These are phyloP conservation scores for Nemania abortiva DNA, from an alignment of 2,329 filamentous ascomycete genomes.

Conservation along the genomic window DNA sequence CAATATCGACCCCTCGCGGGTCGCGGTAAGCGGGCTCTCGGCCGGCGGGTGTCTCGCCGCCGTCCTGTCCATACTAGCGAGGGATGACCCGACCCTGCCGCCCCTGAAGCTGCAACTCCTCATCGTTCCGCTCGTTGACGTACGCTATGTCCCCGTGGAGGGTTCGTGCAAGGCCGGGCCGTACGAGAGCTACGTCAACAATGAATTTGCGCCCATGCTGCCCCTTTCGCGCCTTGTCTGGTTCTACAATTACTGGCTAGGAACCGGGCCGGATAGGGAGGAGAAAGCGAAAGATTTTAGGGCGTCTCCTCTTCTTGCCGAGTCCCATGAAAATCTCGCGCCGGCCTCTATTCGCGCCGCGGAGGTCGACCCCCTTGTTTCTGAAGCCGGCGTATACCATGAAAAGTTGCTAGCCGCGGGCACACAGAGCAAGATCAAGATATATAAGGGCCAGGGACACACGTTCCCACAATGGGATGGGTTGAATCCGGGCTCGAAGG, in stretches of 20 bases:
- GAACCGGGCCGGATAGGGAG: slow-evolving; percentile 48
- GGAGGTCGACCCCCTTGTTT: slow-evolving; percentile 52
- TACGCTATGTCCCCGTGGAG: slow-evolving; percentile 51
- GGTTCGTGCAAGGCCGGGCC: slow-evolving; percentile 47
- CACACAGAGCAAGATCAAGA: slow-evolving; percentile 50
- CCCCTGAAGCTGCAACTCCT: slow-evolving; percentile 52
- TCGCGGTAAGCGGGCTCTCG: slow-evolving; percentile 46
- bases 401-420: slow-evolving; percentile 50
- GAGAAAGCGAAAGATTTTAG: slow-evolving; percentile 49
- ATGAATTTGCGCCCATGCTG: slow-evolving; percentile 53
- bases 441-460: slow-evolving; percentile 54
- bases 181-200: slow-evolving; percentile 51
- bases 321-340: slow-evolving; percentile 51
- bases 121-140: slow-evolving; percentile 53
- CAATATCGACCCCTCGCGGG: slow-evolving; percentile 43
- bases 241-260: slow-evolving; percentile 56
- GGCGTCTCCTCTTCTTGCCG: slow-evolving; percentile 53
- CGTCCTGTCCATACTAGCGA: slow-evolving; percentile 44
- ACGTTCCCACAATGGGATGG: slow-evolving; percentile 54
- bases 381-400: slow-evolving; percentile 52
- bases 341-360: slow-evolving; percentile 52
- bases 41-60: slow-evolving; percentile 49
- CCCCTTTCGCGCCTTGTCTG: slow-evolving; percentile 52
- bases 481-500: slow-evolving; percentile 49
- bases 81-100: slow-evolving; percentile 47